A percentile compares a stretch with the other conserved stretches of the same genome.
Evolutionary conservation across 441 rosid species (phyloP).

Genomic region (Gossypium trilobum): DNA sequence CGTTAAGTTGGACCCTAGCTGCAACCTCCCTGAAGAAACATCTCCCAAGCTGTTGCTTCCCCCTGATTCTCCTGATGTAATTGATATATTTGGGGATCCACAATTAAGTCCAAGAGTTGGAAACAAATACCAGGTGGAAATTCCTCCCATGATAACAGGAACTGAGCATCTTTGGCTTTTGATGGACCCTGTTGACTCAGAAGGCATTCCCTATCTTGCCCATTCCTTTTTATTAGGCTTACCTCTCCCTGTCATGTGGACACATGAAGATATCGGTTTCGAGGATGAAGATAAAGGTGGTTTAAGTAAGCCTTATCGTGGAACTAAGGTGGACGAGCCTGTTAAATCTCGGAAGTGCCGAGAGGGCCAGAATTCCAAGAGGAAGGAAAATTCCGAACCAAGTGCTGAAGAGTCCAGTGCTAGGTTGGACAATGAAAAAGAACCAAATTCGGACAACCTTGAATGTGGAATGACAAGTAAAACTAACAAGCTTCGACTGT

Average conservation of each 20-base stretch:
- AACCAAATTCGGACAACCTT: constrained; percentile 20
- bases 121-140: constrained; percentile 50
- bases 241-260: constrained; percentile 44
- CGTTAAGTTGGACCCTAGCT: constrained; percentile 25
- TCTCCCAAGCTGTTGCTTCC: constrained; percentile 23
- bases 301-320: constrained; percentile 16
- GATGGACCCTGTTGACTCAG: constrained; percentile 31
- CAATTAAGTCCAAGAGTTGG: constrained; percentile 56
- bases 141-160: constrained; percentile 53
- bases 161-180: constrained; percentile 29
- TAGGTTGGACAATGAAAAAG: constrained; percentile 10
- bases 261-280: constrained; percentile 13
- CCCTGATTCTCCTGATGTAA: constrained; percentile 29
- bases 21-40: constrained; percentile 28
- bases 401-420: constrained; percentile 18
- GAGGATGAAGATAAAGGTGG: constrained; percentile 23
- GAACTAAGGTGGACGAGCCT: constrained; percentile 26
- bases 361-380: constrained; percentile 22
- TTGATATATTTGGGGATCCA: constrained; percentile 45
- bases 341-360: constrained; percentile 30
- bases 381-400: constrained; percentile 24
- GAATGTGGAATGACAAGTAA: constrained; percentile 8
- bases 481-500: constrained; percentile 12
- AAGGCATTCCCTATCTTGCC: constrained; percentile 22
- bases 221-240: constrained; percentile 38